These are phyloP conservation scores for Dactylonectria estremocensis DNA, from an alignment of 2,329 filamentous ascomycete species.

Conservation along the genomic window DNA sequence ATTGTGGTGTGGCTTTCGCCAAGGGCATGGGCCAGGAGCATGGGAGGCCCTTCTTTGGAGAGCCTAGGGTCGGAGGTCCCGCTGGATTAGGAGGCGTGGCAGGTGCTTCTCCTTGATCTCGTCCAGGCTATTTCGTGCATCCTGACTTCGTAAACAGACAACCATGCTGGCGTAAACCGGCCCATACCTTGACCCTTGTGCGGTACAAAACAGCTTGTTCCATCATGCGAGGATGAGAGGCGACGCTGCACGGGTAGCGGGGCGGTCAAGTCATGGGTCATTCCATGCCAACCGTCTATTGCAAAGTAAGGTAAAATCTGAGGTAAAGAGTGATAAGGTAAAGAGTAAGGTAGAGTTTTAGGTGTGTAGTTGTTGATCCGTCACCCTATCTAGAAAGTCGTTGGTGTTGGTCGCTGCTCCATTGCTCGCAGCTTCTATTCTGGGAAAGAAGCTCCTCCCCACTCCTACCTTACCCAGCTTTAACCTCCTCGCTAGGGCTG, in stretches of 20 bases:
- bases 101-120: neutral
- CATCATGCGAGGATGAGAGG: neutral
- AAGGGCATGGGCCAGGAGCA: constrained; percentile 11
- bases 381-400: neutral
- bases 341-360: constrained; percentile 3
- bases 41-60: constrained; percentile 16
- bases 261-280: neutral
- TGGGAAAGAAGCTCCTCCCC: constrained; percentile 12
- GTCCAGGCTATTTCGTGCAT: constrained; percentile 3
- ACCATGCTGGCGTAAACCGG: constrained; percentile 20
- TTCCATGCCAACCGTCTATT: neutral
- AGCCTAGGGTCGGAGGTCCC: constrained; percentile 15
- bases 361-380: constrained; percentile 1
- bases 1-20: constrained; percentile 46
- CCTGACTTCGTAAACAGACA: constrained; percentile 17
- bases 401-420: neutral
- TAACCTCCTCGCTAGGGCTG: constrained; percentile 6
- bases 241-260: neutral
- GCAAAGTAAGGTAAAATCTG: neutral
- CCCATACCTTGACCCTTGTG: constrained; percentile 25
- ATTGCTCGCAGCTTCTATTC: constrained; percentile 16
- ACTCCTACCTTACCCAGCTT: constrained; percentile 1
- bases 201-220: neutral
- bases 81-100: constrained; percentile 14
- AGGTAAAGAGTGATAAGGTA: neutral